Evolutionary conservation across 371 early-diverging fungal species (phyloP).

Genomic region (Modicella reniformis): DNA sequence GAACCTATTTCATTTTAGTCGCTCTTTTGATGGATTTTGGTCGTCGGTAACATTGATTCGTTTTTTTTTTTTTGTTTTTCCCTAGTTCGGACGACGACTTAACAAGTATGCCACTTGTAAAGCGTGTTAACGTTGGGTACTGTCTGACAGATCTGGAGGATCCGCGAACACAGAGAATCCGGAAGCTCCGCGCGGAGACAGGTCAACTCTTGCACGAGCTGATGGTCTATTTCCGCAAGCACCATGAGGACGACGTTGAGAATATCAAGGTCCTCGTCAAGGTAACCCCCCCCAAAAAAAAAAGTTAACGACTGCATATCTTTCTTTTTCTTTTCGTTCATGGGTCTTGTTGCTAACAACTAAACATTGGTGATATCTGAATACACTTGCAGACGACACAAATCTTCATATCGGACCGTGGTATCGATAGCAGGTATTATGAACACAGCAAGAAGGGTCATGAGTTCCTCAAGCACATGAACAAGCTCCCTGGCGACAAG

Average conservation of each 20-base stretch:
- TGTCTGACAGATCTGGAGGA: conserved; percentile 66
- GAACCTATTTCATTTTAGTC: not conserved
- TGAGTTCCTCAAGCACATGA: conserved; percentile 65
- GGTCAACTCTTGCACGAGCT: conserved; percentile 67
- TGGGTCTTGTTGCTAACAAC: not conserved
- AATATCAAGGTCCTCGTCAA: conserved; percentile 76
- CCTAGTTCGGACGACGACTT: conserved; percentile 57
- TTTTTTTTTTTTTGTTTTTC: not conserved
- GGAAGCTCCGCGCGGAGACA: conserved; percentile 61
- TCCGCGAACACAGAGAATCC: conserved; percentile 58
- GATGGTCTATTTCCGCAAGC: conserved; percentile 59
- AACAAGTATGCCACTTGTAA: conserved; percentile 42
- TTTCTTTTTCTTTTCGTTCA: too few species aligned
- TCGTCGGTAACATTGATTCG: too few species aligned
- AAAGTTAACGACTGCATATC: too few species aligned
- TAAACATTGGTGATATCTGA: not conserved
- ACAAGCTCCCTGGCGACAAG: conserved; percentile 56
- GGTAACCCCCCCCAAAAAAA: too few species aligned
- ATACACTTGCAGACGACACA: conserved; percentile 55
- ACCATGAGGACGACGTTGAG: conserved; percentile 81
- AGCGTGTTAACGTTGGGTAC: conserved; percentile 66
- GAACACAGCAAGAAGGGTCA: conserved; percentile 65
- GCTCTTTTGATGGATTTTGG: not conserved
- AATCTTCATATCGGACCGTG: conserved; percentile 71
- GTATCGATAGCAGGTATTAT: conserved; percentile 65